These are phyloP conservation scores for Hibiscus tridactylites DNA, from an alignment of 345 rosid genomes.

Conservation along the genomic window DNA sequence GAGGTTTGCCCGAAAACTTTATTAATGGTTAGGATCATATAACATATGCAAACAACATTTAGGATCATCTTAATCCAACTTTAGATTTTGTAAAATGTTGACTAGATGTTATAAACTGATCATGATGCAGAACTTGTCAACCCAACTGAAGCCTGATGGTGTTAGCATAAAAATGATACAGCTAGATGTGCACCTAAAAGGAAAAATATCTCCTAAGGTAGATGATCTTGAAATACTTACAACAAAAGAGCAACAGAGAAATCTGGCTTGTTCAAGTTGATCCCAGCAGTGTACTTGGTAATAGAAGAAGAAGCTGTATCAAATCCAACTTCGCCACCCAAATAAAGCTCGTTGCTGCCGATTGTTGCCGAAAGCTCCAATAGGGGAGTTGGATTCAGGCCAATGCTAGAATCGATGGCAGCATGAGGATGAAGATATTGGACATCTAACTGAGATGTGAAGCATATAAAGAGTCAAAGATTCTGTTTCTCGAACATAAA, in stretches of 20 bases:
- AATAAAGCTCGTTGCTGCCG: slow-evolving; percentile 48
- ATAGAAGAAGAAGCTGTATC: slow-evolving; percentile 65
- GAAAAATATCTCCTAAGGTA: not conserved
- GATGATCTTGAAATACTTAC: slow-evolving; percentile 34
- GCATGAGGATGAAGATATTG: slow-evolving; percentile 73
- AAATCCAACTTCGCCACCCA: slow-evolving; percentile 75
- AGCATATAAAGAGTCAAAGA: not conserved
- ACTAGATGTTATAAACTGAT: not conserved
- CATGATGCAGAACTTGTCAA: not conserved
- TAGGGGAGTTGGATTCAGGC: slow-evolving; percentile 65
- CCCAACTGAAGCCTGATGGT: not conserved
- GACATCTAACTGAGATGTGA: slow-evolving; percentile 55
- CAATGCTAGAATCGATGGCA: slow-evolving; percentile 61
- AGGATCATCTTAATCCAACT: not conserved
- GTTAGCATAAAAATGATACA: not conserved
- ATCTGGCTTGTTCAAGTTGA: slow-evolving; percentile 54
- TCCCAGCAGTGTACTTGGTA: slow-evolving; percentile 65
- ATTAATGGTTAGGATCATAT: not conserved
- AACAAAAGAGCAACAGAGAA: slow-evolving; percentile 53
- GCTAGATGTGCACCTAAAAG: not conserved
- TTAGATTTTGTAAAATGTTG: not conserved
- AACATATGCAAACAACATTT: not conserved
- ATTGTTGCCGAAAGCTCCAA: slow-evolving; percentile 71
- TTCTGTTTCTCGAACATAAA: not conserved
- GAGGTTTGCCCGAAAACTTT: not conserved